Evolutionary conservation across 495 filamentous ascomycete species (phyloP), one percentile per base, ranked within the genome.

Genomic region (Xylaria nigripes): DNA sequence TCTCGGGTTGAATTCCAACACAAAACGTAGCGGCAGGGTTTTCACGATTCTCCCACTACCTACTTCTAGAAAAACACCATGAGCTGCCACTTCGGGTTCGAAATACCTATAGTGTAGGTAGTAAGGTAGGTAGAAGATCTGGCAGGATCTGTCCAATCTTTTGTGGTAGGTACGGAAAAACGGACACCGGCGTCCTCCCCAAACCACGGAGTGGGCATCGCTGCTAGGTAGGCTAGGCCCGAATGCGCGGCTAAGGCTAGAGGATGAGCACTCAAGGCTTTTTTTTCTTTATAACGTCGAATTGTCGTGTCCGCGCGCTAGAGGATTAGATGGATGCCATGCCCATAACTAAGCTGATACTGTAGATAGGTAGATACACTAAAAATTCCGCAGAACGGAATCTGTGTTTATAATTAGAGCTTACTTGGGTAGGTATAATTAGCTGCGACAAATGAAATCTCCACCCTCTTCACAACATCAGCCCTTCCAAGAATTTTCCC

Each of bases 101-200:
- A 58, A 15, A 61, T 74, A 3, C 32, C 5, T 29, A 29, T 3
- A 29, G 25, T 9, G 9, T 4, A 29, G 25, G 25, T 29, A 29
- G 9, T 29, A 29, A 29, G 25, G 50, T 66, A 30, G 64, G 70
- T 40, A 61, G n/a, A n/a, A n/a, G n/a, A n/a, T 72, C 8, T 48
- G 57, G 13, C 60, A 58, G 32, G 49, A 62, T 29, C 51, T 46
- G n/a, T 47, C 54, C 0, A 53, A 72, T 3, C 60, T 48, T 18
- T 47, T 74, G 4, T 74, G 72, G 69, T 65, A 70, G 72, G 70
- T 67, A 70, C 61, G 72, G 65, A 1, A 54, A 48, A 6, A 50
- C 61, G 1, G 68, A 72, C 56, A 53, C 27, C 36, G 6, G n/a
- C 6, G 46, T 34, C 5, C 47, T 29, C 54, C 10, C 18, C 24